Conservation (phyloP, 345 rosid species). For the Cardamine chenopodiifolia region DNA sequence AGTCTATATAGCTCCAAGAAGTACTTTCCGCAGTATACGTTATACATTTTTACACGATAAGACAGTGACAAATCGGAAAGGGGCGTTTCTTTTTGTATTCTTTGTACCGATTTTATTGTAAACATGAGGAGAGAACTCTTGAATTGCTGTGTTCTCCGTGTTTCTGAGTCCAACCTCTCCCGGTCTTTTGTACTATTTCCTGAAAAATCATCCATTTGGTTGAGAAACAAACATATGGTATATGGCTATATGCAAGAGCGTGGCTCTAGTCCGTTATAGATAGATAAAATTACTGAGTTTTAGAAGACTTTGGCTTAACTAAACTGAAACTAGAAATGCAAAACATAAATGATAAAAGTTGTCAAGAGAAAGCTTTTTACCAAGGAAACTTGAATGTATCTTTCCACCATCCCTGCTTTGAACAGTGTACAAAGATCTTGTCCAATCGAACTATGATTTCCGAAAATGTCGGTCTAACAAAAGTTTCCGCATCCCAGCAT, state of each 20-base stretch:
- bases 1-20: constrained; percentile 28
- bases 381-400: constrained; percentile 95
- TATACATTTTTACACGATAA: constrained; percentile 28
- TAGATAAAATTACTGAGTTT: neutral
- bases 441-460: constrained; percentile 87
- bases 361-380: constrained; percentile 46
- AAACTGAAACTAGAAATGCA: constrained; percentile 1
- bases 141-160: constrained; percentile 25
- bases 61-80: constrained; percentile 23
- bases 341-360: constrained; percentile 27
- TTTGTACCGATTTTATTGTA: constrained; percentile 25
- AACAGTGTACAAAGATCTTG: constrained; percentile 59
- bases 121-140: constrained; percentile 30
- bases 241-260: constrained; percentile 11
- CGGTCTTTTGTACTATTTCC: constrained; percentile 33
- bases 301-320: neutral
- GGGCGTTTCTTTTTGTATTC: constrained; percentile 14
- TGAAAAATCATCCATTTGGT: constrained; percentile 26
- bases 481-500: constrained; percentile 74
- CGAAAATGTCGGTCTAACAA: constrained; percentile 79
- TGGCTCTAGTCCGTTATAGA: neutral
- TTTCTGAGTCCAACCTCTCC: constrained; percentile 7
- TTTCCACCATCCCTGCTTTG: constrained; percentile 96
- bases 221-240: constrained; percentile 10
- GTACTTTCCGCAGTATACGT: constrained; percentile 29